Percentiles rank a stretch among this genome's conserved stretches.
Conservation (phyloP, 208 protist genomes). For the Histomonas meleagridis region DNA sequence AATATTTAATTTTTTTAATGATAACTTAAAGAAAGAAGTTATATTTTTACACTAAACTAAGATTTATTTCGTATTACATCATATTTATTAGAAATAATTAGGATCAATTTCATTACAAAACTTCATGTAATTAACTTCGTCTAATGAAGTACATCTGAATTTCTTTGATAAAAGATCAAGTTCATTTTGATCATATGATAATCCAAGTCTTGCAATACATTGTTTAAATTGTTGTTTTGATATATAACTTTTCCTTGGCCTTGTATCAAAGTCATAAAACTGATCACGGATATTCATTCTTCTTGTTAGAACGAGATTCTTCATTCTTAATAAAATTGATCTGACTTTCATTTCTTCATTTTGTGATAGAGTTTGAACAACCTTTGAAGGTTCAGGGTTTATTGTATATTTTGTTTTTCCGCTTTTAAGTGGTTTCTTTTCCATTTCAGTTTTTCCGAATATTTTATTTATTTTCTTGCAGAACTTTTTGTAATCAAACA, state of each 20-base stretch:
- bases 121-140: neutral
- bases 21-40: too few relatives aligned
- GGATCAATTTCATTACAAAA: conserved; percentile 17
- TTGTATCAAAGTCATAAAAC: neutral
- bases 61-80: too few relatives aligned
- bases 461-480: conserved; percentile 7
- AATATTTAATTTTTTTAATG: too few relatives aligned
- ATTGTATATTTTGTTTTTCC: too few relatives aligned
- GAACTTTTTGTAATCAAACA: neutral
- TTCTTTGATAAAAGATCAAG: conserved; percentile 16
- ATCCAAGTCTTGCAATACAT: neutral
- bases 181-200: neutral
- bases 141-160: conserved; percentile 6
- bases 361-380: neutral
- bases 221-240: conserved; percentile 32
- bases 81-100: too few relatives aligned
- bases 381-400: neutral
- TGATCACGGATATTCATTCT: conserved; percentile 6
- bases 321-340: neutral
- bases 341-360: neutral
- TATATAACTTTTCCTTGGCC: conserved; percentile 1
- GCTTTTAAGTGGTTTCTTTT: neutral
- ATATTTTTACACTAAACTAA: too few relatives aligned
- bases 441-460: neutral
- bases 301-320: neutral